A percentile compares a stretch with the other conserved stretches of the same genome.
phyloP scores from a whole-genome alignment of 2,329 filamentous ascomycete species.

The Dryadomyces quercivorus region DNA sequence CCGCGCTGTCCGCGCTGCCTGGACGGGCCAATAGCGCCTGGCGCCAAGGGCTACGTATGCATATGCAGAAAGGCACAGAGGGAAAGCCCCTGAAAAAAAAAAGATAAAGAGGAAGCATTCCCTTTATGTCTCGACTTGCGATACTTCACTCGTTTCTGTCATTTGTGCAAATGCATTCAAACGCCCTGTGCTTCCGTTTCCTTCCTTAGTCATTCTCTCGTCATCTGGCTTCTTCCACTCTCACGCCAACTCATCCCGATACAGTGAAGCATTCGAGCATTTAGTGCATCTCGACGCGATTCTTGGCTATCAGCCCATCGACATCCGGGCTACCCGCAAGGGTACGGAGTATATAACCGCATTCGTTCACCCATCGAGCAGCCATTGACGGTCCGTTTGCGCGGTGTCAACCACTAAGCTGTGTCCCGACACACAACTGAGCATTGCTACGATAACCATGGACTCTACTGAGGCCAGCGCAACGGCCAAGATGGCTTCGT shows the following conservation, averaged over 20 bases:
- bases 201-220: too few relatives aligned
- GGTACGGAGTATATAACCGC: too few relatives aligned
- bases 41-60: neutral
- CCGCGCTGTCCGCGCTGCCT: too few relatives aligned
- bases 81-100: neutral
- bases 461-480: neutral
- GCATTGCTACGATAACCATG: neutral
- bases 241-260: too few relatives aligned
- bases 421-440: neutral
- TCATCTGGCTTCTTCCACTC: too few relatives aligned
- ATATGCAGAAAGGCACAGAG: neutral
- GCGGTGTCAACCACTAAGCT: neutral
- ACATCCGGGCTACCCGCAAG: too few relatives aligned
- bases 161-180: neutral
- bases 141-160: neutral
- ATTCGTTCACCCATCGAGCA: neutral
- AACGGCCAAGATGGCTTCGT: slow-evolving; percentile 27
- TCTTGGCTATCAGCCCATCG: too few relatives aligned
- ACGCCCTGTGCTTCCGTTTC: too few relatives aligned
- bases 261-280: too few relatives aligned
- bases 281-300: too few relatives aligned
- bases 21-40: neutral
- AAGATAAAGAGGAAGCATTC: neutral
- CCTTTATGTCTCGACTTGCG: neutral
- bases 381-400: neutral